Evolutionary conservation across 2,329 filamentous ascomycete genomes (phyloP), one percentile per base, ranked within the genome.

Genomic region (Salinomyces thailandicus): DNA sequence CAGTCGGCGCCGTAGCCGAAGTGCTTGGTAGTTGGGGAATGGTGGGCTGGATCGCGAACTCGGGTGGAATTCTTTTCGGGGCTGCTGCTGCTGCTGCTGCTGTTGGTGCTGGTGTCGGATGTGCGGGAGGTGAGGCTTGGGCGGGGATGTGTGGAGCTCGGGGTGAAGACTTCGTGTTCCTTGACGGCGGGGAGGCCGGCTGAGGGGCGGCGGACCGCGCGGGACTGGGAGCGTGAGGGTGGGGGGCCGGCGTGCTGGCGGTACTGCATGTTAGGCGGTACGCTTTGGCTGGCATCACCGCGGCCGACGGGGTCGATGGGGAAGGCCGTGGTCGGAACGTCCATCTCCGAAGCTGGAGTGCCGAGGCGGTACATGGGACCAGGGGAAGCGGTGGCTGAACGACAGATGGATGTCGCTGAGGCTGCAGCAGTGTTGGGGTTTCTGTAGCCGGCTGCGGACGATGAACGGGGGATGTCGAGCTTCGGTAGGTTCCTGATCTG

Each of bases 181-280:
- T 77, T 71, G 27, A 86, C 65, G n/a, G 77, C 68, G 0, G 81
- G 79, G 54, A 86, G 72, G 41, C 77, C 67, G 60, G 83, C 74
- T 5, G 79, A 83, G 0, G 81, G 80, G 2, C 80, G 75, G 36
- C 79, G 61, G 15, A 57, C 55, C 34, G 18, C 57, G 57, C 31
- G 72, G 5, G 52, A 54, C 18, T 52, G 46, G 5, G 54, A 54
- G 18, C 53, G 52, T 16, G 37, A 18, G 22, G 52, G 46, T 3
- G 22, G 9, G 9, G 22, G 22, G 7, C 26, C 26, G 27, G 59
- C 47, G 27, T 70, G 55, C 33, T 68, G 67, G 17, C 66, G 64
- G 66, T 81, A 94, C 57, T 77, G 79, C 86, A 95, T 94, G 62
- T 93, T 79, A 5, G 89, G 89, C 29, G 89, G 89, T 0, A 95